Evolutionary conservation across 2,329 filamentous ascomycete genomes (phyloP).

Genomic region (Aureobasidium namibiae): DNA sequence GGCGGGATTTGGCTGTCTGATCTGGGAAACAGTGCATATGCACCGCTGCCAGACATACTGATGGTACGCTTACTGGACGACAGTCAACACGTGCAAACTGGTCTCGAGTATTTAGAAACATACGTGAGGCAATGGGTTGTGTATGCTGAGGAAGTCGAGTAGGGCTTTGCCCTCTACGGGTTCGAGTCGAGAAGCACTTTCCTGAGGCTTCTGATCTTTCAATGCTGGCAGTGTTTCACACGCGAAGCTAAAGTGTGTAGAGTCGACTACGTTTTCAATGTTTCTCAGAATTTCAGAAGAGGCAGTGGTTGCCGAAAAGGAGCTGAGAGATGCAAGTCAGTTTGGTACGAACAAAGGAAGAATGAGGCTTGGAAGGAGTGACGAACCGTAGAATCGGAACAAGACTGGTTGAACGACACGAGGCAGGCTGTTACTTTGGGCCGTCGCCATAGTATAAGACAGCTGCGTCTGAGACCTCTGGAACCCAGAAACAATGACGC

Average conservation of each 20-base stretch:
- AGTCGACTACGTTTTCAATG: neutral
- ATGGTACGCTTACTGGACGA: neutral
- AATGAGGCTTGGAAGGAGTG: neutral
- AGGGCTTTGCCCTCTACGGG: neutral
- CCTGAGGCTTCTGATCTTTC: neutral
- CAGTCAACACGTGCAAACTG: neutral
- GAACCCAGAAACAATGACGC: neutral
- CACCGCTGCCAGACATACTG: slow-evolving; percentile 1
- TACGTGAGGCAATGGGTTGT: neutral
- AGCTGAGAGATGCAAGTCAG: neutral
- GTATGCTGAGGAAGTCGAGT: neutral
- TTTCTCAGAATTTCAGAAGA: neutral
- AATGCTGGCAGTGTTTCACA: neutral
- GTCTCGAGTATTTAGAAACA: neutral
- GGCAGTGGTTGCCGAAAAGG: neutral
- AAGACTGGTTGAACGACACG: slow-evolving; percentile 2
- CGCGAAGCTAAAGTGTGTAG: neutral
- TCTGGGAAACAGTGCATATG: slow-evolving; percentile 6
- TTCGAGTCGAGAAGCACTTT: neutral
- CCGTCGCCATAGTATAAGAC: slow-evolving; percentile 9
- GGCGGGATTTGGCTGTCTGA: slow-evolving; percentile 3
- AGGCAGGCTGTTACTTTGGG: neutral
- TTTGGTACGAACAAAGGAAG: neutral
- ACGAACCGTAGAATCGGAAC: neutral
- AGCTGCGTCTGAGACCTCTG: neutral